Base-by-base conservation (phyloP, 2,329 filamentous ascomycete genomes). In the Didymella glomerata region DNA sequence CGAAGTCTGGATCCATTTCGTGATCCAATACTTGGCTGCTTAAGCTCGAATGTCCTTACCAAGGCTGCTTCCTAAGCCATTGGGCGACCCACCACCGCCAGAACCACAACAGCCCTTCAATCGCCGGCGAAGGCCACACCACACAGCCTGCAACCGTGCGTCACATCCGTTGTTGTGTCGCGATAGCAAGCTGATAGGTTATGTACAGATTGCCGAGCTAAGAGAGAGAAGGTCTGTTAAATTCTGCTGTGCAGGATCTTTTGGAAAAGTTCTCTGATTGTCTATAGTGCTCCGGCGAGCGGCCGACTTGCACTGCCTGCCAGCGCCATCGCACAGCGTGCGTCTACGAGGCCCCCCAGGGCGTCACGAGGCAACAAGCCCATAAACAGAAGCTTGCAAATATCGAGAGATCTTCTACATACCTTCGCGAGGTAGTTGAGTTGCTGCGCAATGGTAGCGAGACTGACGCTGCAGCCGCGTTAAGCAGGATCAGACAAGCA, bases 291-390 rank as follows among this genome's bases (percentile, higher is more conserved):
- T 28, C 40, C 30, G 49, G 49, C 30, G 28, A 38, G 30, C 49
- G 49, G 2, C 49, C 49, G 20, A 44, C 8, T 2, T 53, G 49
- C 22, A 3, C 7, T 10, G 13, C 41, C 9, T 53, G 49, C 25
- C 20, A 27, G 22, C 49, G 49, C 49, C 10, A 28, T 30, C 10
- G 18, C 9, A 18, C 4, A 18, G 8, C 36, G 3, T 53, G 49
- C 30, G 20, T 24, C 5, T 53, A 53, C 18, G 49, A 30, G 8
- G 49, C 41, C 20, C 49, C 49, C 2, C 28, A 45, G 9, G 49
- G 49, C 14, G 49, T 53, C 16, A 53, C 41, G 1, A 27, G 49
- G 28, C 49, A 53, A 16, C 41, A 53, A 53, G 49, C 49, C 20
- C 24, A 46, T 28, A 53, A 53, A 18, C 41, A 46, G n/a, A 45